Conservation (phyloP, 768 basidiomycete genomes). For the Amanita brunnescens region DNA sequence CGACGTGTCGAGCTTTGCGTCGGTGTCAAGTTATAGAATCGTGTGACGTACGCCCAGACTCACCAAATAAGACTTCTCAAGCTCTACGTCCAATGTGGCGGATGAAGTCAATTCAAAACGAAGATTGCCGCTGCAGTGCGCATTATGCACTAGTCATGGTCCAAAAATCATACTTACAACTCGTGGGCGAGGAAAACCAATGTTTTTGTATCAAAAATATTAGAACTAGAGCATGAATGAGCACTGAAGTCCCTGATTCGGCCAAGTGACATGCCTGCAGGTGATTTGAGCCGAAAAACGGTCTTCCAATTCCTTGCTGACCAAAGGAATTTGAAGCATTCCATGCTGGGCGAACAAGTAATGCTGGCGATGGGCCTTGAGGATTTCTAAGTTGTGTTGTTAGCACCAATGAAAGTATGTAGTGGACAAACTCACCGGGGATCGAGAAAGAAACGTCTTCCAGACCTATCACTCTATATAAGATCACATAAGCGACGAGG, state of each 20-base stretch:
- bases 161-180: conserved; percentile 51
- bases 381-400: conserved; percentile 45
- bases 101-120: conserved; percentile 75
- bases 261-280: conserved; percentile 64
- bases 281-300: conserved; percentile 78
- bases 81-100: conserved; percentile 58
- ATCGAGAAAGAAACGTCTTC: conserved; percentile 58
- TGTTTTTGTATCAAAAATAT: conserved; percentile 70
- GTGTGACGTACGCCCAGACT: conserved; percentile 7
- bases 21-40: not conserved
- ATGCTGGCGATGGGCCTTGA: conserved; percentile 85
- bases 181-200: conserved; percentile 89
- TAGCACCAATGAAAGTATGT: not conserved
- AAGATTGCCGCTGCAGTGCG: conserved; percentile 67
- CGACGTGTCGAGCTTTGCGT: conserved; percentile 71
- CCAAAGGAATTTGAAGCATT: conserved; percentile 77
- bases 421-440: conserved; percentile 37
- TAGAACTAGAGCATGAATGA: conserved; percentile 38
- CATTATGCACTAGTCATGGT: not conserved
- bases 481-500: not conserved
- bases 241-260: not conserved
- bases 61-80: conserved; percentile 84
- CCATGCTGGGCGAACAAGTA: conserved; percentile 67
- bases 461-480: conserved; percentile 33
- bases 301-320: conserved; percentile 54